Conservation (phyloP, 2,329 filamentous ascomycete genomes). For the Fusarium praegraminearum region DNA sequence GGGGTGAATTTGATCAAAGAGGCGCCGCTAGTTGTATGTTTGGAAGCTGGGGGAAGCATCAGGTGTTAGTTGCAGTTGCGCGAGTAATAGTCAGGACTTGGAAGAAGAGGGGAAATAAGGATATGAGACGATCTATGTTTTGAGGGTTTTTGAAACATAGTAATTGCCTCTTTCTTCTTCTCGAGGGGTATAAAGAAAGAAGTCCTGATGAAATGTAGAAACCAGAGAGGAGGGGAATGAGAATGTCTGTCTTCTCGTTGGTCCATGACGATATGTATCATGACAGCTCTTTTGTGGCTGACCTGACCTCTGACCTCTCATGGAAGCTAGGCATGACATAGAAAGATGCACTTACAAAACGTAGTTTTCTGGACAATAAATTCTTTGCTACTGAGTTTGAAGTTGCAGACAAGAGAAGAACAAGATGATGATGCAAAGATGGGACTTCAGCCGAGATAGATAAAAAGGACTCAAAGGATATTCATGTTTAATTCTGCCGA, state of each 20-base stretch:
- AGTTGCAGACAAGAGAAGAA: conserved; percentile 10
- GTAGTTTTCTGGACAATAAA: conserved; percentile 12
- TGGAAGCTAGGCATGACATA: conserved; percentile 26
- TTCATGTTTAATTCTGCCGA: conserved; percentile 38
- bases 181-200: background rate
- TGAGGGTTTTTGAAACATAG: background rate
- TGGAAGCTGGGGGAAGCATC: conserved; percentile 41
- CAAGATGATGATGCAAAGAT: conserved; percentile 28
- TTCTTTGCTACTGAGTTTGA: conserved; percentile 7
- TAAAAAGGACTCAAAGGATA: conserved; percentile 27
- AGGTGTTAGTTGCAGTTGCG: conserved; percentile 30
- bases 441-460: conserved; percentile 37
- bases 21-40: conserved; percentile 37
- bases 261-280: conserved; percentile 38
- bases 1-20: conserved; percentile 46
- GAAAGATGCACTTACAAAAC: conserved; percentile 34
- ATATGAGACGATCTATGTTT: conserved; percentile 32
- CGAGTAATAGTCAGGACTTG: conserved; percentile 19
- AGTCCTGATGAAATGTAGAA: background rate
- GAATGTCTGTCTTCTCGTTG: conserved; percentile 27
- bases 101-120: conserved; percentile 25
- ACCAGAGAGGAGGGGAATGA: background rate
- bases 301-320: conserved; percentile 27
- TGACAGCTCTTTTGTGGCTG: conserved; percentile 36
- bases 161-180: conserved; percentile 1